Evolutionary conservation across 2,329 filamentous ascomycete genomes (phyloP).

Genomic region (Pseudocercospora fuligena): DNA sequence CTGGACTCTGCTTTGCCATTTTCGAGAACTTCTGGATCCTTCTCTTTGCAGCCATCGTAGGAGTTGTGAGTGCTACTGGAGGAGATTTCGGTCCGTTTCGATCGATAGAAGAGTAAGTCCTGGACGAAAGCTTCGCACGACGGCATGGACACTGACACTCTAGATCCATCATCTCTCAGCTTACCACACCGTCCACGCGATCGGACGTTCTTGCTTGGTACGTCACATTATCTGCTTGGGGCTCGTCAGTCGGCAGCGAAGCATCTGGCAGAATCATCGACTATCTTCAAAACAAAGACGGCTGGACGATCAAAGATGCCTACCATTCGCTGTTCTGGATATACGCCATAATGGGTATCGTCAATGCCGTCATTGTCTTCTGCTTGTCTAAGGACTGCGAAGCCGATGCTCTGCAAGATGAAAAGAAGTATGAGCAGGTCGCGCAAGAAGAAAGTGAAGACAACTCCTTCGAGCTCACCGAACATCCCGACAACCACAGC

Average conservation of each 20-base stretch:
- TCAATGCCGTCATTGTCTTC: constrained; percentile 56
- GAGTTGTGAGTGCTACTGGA: constrained; percentile 48
- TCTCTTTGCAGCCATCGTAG: constrained; percentile 40
- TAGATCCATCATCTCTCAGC: constrained; percentile 61
- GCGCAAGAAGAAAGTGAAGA: constrained; percentile 36
- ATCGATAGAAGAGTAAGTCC: constrained; percentile 62
- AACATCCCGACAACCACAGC: constrained; percentile 13
- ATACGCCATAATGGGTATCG: constrained; percentile 61
- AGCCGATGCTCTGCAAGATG: constrained; percentile 32
- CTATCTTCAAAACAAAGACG: constrained; percentile 49
- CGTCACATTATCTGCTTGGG: constrained; percentile 61
- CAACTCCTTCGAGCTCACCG: constrained; percentile 28
- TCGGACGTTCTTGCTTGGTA: constrained; percentile 72
- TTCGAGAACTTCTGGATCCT: constrained; percentile 43
- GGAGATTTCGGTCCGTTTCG: constrained; percentile 71
- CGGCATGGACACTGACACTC: constrained; percentile 2
- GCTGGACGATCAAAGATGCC: constrained; percentile 56
- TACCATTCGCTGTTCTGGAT: constrained; percentile 65
- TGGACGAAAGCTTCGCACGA: background rate
- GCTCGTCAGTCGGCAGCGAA: constrained; percentile 60
- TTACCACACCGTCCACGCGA: constrained; percentile 60
- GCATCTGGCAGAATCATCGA: constrained; percentile 58
- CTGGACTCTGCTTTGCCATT: constrained; percentile 37
- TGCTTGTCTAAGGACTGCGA: constrained; percentile 59
- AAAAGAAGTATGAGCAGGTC: constrained; percentile 38